A percentile compares a stretch with the other conserved stretches of the same genome.
phyloP scores from a whole-genome alignment of 805 yeast species.

The Monosporozyma yasuniensis region DNA sequence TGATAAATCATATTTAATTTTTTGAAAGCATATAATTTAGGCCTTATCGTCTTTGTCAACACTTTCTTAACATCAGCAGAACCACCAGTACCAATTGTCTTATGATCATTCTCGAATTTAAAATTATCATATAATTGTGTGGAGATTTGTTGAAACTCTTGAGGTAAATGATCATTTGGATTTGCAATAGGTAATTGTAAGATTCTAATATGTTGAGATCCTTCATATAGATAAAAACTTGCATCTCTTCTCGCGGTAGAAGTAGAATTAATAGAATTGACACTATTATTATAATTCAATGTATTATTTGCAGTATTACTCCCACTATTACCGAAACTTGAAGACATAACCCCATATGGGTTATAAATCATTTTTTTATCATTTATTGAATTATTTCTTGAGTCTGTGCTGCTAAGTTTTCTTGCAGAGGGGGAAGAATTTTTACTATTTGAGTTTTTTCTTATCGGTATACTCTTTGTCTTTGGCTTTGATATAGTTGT shows the following conservation, averaged over 20 bases:
- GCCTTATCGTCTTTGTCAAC: conserved; percentile 13
- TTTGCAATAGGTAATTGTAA: conserved; percentile 54
- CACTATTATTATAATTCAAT: neutral
- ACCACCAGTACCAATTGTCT: conserved; percentile 64
- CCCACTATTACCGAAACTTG: conserved; percentile 1
- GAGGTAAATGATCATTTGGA: conserved; percentile 59
- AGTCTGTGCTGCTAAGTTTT: neutral
- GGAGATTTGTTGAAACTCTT: conserved; percentile 39
- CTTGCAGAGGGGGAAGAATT: neutral
- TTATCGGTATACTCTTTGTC: neutral
- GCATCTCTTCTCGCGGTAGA: conserved; percentile 12
- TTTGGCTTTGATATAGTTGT: neutral
- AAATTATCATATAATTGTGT: conserved; percentile 48
- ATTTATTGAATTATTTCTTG: conserved; percentile 1
- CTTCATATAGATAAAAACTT: conserved; percentile 29
- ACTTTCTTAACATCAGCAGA: conserved; percentile 54
- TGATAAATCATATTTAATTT: conserved; percentile 49
- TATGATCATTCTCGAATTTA: conserved; percentile 36
- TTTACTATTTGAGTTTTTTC: neutral
- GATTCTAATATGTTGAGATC: conserved; percentile 34
- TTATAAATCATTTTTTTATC: conserved; percentile 43
- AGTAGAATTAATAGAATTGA: neutral
- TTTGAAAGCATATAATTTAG: conserved; percentile 48
- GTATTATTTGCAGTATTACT: neutral
- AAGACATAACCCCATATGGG: conserved; percentile 44